Conservation (phyloP, 2,329 filamentous ascomycete species). For the Geoglossum cookeanum region DNA sequence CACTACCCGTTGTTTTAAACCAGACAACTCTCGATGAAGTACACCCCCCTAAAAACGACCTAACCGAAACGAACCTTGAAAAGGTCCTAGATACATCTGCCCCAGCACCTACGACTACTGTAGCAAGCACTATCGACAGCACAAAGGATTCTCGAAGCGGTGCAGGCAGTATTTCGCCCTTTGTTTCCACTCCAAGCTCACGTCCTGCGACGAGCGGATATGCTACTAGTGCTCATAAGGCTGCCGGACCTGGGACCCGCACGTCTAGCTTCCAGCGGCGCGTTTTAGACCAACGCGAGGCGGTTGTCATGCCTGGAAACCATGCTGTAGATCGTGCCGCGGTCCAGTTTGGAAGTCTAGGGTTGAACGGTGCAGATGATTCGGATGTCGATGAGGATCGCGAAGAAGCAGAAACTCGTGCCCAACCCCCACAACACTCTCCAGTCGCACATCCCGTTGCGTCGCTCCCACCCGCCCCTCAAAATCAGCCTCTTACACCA, state of each 20-base stretch:
- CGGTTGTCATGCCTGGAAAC: constrained; percentile 95
- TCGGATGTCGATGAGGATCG: constrained; percentile 79
- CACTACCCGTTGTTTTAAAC: constrained; percentile 16
- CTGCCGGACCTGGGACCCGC: constrained; percentile 41
- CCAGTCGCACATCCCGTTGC: constrained; percentile 71
- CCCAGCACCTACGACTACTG: constrained; percentile 61
- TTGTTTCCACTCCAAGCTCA: constrained; percentile 30
- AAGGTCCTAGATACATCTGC: constrained; percentile 68
- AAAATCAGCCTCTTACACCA: constrained; percentile 22
- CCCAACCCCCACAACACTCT: constrained; percentile 83
- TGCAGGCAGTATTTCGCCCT: constrained; percentile 42
- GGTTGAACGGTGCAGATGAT: constrained; percentile 58
- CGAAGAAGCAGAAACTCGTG: constrained; percentile 86
- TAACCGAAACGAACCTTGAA: constrained; percentile 85
- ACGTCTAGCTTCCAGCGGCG: constrained; percentile 68
- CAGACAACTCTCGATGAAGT: constrained; percentile 32
- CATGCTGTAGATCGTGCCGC: constrained; percentile 83
- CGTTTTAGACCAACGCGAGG: constrained; percentile 86
- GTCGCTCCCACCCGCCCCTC: constrained; percentile 56
- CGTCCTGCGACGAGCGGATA: constrained; percentile 52
- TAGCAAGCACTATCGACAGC: constrained; percentile 74
- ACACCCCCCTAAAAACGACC: constrained; percentile 55
- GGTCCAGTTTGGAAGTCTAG: constrained; percentile 93
- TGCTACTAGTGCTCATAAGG: constrained; percentile 67
- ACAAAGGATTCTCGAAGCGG: constrained; percentile 55